A percentile compares a stretch with the other conserved stretches of the same genome.
Evolutionary conservation across 2,329 filamentous ascomycete genomes (phyloP).

Genomic region (Penicillium sclerotiorum): DNA sequence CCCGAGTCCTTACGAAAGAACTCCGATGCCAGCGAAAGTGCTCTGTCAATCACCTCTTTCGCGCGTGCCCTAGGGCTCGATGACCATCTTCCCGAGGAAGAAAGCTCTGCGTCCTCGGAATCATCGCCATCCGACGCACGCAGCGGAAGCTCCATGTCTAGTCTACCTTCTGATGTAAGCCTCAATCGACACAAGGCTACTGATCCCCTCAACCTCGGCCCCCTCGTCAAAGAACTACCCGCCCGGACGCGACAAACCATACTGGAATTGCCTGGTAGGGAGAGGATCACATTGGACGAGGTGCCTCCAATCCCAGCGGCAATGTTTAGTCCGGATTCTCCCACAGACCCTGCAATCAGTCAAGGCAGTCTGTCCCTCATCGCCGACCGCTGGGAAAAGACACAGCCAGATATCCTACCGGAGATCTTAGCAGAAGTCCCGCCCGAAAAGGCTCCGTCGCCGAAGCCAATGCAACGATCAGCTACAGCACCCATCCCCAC

Average conservation of each 20-base stretch:
- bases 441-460: slow-evolving; percentile 16
- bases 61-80: slow-evolving; percentile 46
- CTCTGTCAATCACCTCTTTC: slow-evolving; percentile 42
- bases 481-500: slow-evolving; percentile 39
- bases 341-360: slow-evolving; percentile 51
- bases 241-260: slow-evolving; percentile 21
- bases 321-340: slow-evolving; percentile 47
- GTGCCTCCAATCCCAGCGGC: slow-evolving; percentile 35
- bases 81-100: slow-evolving; percentile 66
- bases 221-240: slow-evolving; percentile 60
- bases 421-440: background rate
- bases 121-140: slow-evolving; percentile 64
- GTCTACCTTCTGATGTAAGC: slow-evolving; percentile 51
- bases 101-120: slow-evolving; percentile 67
- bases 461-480: slow-evolving; percentile 32
- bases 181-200: slow-evolving; percentile 33
- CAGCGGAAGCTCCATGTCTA: slow-evolving; percentile 65
- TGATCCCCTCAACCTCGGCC: slow-evolving; percentile 50
- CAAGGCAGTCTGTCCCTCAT: slow-evolving; percentile 43
- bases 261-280: slow-evolving; percentile 40
- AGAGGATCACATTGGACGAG: slow-evolving; percentile 27
- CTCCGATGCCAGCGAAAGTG: slow-evolving; percentile 35
- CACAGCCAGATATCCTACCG: background rate
- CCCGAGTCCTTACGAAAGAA: slow-evolving; percentile 23
- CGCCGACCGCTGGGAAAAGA: slow-evolving; percentile 18